Conservation (phyloP, 2,329 filamentous ascomycete genomes). For the Sporothrix humicola region DNA sequence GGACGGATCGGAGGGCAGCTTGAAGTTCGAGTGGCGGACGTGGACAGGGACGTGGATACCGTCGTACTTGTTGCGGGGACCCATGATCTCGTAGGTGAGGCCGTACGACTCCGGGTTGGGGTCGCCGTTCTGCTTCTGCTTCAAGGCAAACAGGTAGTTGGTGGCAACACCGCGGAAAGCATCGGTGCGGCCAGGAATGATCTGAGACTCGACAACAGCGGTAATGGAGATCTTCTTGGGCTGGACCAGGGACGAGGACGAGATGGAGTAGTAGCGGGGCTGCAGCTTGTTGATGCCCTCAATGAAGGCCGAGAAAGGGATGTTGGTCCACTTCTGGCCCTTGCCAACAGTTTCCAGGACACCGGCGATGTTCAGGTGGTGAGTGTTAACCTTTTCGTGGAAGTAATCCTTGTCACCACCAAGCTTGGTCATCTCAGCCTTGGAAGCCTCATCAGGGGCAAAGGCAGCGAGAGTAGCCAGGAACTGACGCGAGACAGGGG, state of each 20-base stretch:
- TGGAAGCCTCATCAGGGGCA: constrained; percentile 80
- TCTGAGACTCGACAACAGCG: constrained; percentile 85
- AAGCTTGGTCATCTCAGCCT: constrained; percentile 85
- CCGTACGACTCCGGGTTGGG: constrained; percentile 81
- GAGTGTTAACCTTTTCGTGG: constrained; percentile 78
- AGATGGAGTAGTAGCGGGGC: constrained; percentile 98
- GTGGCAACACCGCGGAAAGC: constrained; percentile 91
- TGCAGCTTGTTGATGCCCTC: constrained; percentile 95
- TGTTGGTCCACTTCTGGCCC: constrained; percentile 76
- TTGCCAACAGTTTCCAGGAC: constrained; percentile 75
- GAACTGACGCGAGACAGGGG: constrained; percentile 95
- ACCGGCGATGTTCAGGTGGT: constrained; percentile 88
- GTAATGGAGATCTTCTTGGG: constrained; percentile 95
- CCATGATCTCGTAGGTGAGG: constrained; percentile 82
- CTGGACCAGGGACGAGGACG: constrained; percentile 91
- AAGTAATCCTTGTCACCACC: constrained; percentile 96
- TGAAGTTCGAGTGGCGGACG: constrained; percentile 98
- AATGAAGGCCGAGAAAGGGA: constrained; percentile 94
- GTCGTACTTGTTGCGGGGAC: constrained; percentile 95
- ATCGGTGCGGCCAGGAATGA: constrained; percentile 76
- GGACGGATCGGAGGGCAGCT: constrained; percentile 90
- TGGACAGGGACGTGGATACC: constrained; percentile 94
- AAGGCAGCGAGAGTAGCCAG: constrained; percentile 86
- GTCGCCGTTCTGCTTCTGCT: constrained; percentile 95
- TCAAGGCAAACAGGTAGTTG: constrained; percentile 93